Base-by-base conservation (phyloP, 192 early-diverging fungal genomes). In the Coemansia sp. region DNA sequence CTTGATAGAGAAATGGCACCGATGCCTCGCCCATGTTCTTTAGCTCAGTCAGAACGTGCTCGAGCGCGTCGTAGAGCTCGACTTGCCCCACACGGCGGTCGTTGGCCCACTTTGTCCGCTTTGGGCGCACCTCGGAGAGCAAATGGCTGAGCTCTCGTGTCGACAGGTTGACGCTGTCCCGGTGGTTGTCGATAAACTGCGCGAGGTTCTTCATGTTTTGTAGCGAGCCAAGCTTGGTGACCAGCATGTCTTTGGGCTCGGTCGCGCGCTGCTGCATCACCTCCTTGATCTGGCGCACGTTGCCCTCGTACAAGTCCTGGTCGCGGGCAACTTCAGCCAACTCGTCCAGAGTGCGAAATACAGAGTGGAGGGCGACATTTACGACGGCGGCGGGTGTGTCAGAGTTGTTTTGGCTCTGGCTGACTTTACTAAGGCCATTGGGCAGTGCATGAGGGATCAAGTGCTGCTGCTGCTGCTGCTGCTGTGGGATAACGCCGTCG, bases 71-170 rank as follows among this genome's bases (percentile, higher is more conserved):
- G 71, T 96, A 96, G n/a, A 98, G 80, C 68, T 93, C 87, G 54
- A 94, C 95, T 73, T 97, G 97, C 0, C 94, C 94, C 22, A 95
- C 83, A 8, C 87, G 86, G 53, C 94, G 90, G 39, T 94, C 90
- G 60, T 89, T 93, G 1, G 93, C 91, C 95, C 95, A 97, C 79
- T 95, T 95, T 41, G 92, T 92, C 63, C 91, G 85, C 62, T 89
- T 88, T 24, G 92, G 91, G 31, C 90, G 86, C 14, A 94, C 86
- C 67, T 94, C 91, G 1, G 87, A 88, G 22, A 97, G 71, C 24
- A 97, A 73, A 32, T 87, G 84, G 64, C 87, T 87, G 47, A 97
- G 73, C 65, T 93, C 90, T 7, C 87, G 87, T 38, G 89, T 89
- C 32, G 88, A 82, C 65, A 92, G 70, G 29, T 71, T 79, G 12